phyloP scores from a whole-genome alignment of 768 basidiomycete genomes.

The Termitomyces sp. region DNA sequence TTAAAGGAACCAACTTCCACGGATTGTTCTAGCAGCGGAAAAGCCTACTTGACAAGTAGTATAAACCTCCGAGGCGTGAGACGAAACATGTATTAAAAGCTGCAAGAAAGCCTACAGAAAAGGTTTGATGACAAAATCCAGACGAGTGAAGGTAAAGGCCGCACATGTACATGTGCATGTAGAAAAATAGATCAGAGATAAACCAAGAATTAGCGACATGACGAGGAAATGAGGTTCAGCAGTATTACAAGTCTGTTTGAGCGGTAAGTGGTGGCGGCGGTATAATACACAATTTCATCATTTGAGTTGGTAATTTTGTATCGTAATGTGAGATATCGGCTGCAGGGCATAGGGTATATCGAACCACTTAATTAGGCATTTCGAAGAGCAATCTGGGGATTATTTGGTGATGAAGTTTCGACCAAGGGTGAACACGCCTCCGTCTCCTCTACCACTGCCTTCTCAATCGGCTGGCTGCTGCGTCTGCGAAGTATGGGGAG shows the following conservation, averaged over 20 bases:
- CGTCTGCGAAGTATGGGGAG: constrained; percentile 10
- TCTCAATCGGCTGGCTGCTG: constrained; percentile 1
- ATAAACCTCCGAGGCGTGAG: background rate
- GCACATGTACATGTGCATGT: background rate
- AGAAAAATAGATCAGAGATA: background rate
- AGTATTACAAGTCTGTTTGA: background rate
- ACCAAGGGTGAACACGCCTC: background rate
- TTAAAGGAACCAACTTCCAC: background rate
- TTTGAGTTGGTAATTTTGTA: background rate
- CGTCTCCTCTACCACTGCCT: background rate
- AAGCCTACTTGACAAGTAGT: background rate
- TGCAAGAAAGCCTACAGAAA: background rate
- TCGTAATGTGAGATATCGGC: background rate
- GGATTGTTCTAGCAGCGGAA: background rate
- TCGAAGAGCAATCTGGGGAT: background rate
- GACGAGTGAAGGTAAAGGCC: background rate
- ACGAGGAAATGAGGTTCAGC: background rate
- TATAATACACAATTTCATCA: background rate
- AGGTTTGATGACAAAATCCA: background rate
- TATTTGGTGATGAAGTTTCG: background rate
- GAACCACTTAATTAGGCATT: background rate
- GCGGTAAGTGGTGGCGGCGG: background rate
- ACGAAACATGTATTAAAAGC: background rate
- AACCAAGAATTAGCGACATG: background rate
- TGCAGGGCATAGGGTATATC: background rate